phyloP scores from a whole-genome alignment of 305 asterid species.

The Solanum hybrid region DNA sequence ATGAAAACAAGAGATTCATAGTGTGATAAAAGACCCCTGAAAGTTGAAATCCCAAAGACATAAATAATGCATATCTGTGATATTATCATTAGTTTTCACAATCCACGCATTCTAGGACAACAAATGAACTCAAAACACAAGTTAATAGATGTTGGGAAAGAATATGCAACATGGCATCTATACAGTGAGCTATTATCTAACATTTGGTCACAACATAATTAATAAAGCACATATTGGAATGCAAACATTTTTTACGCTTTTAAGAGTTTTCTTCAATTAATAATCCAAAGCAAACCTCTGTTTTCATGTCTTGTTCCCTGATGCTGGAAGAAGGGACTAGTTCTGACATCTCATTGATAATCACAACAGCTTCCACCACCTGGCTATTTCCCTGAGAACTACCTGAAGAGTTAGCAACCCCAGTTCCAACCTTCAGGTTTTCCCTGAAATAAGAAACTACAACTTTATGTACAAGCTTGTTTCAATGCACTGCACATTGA shows the following conservation, averaged over 20 bases:
- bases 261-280: background rate
- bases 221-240: background rate
- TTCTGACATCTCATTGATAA: constrained; percentile 42
- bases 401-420: constrained; percentile 43
- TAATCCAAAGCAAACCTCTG: constrained; percentile 54
- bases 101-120: background rate
- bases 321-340: constrained; percentile 40
- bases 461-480: background rate
- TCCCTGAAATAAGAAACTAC: constrained; percentile 31
- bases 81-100: background rate
- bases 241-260: background rate
- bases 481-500: background rate
- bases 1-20: background rate
- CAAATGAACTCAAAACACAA: background rate
- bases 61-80: background rate
- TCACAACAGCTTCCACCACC: constrained; percentile 66
- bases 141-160: background rate
- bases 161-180: background rate
- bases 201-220: background rate
- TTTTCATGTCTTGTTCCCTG: constrained; percentile 35
- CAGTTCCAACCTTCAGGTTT: constrained; percentile 68
- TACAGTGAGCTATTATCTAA: background rate
- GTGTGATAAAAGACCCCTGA: background rate
- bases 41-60: background rate
- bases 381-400: constrained; percentile 30